Conservation (phyloP, 1,139 yeast species). For the Candida mesenterica region DNA sequence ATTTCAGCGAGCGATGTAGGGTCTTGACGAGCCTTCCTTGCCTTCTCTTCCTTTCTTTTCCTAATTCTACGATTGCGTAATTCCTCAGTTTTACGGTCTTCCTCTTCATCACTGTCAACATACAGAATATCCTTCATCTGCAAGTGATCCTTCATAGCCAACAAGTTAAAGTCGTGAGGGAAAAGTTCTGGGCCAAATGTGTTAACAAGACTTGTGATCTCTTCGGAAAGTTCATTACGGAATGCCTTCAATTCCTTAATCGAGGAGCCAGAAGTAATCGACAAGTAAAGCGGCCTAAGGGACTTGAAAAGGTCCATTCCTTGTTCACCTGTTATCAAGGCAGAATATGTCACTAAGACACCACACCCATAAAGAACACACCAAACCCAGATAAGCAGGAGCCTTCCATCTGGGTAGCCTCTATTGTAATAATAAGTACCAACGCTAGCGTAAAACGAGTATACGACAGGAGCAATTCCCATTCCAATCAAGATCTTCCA, state of each 20-base stretch:
- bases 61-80: conserved; percentile 46
- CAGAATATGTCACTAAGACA: conserved; percentile 78
- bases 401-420: conserved; percentile 13
- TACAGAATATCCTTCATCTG: conserved; percentile 26
- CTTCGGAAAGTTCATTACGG: conserved; percentile 40
- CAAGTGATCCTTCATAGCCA: conserved; percentile 34
- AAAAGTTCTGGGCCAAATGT: conserved; percentile 45
- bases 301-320: conserved; percentile 88
- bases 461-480: conserved; percentile 85
- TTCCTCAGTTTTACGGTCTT: conserved; percentile 54
- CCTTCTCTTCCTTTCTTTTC: conserved; percentile 26
- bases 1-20: background rate
- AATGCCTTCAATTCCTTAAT: conserved; percentile 48
- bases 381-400: conserved; percentile 38
- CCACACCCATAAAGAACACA: conserved; percentile 52
- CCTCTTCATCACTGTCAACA: conserved; percentile 52
- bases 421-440: conserved; percentile 50
- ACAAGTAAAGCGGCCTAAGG: conserved; percentile 75
- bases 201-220: conserved; percentile 45
- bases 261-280: conserved; percentile 64
- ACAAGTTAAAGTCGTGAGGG: conserved; percentile 47
- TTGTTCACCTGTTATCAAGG: conserved; percentile 85
- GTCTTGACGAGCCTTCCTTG: conserved; percentile 19
- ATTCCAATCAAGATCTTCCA: conserved; percentile 89
- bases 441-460: conserved; percentile 71